phyloP scores from a whole-genome alignment of 2,329 filamentous ascomycete species.

The Exophiala alcalophila region DNA sequence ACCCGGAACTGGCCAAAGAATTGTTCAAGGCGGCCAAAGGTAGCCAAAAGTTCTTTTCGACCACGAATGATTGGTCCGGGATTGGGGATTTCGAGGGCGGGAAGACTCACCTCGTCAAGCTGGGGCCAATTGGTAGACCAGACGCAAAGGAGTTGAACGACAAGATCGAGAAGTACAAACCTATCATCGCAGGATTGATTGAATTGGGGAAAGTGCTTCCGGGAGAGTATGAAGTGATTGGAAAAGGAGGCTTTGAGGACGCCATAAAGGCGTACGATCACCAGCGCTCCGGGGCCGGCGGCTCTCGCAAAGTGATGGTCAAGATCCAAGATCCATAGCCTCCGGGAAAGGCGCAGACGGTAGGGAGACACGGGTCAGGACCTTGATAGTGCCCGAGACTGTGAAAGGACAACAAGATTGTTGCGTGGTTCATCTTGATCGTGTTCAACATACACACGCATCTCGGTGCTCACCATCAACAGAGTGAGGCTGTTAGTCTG shows the following conservation, averaged over 20 bases:
- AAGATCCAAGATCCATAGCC: slow-evolving; percentile 29
- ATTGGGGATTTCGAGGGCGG: slow-evolving; percentile 30
- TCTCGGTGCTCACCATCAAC: background rate
- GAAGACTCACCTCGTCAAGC: slow-evolving; percentile 25
- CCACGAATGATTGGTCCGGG: slow-evolving; percentile 29
- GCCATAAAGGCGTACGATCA: slow-evolving; percentile 29
- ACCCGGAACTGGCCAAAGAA: slow-evolving; percentile 30
- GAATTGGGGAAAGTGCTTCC: slow-evolving; percentile 25
- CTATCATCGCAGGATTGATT: slow-evolving; percentile 27
- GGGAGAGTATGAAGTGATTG: slow-evolving; percentile 29
- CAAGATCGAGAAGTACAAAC: slow-evolving; percentile 27
- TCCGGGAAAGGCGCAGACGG: too few relatives aligned
- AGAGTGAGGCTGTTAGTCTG: slow-evolving; percentile 3
- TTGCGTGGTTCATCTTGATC: too few relatives aligned
- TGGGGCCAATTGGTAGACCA: slow-evolving; percentile 26
- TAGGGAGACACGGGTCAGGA: too few relatives aligned
- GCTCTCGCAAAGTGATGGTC: slow-evolving; percentile 29
- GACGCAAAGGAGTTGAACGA: slow-evolving; percentile 27
- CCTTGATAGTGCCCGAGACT: too few relatives aligned
- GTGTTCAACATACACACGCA: too few relatives aligned
- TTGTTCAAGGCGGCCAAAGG: slow-evolving; percentile 28
- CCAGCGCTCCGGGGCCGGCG: slow-evolving; percentile 27
- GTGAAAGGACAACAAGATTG: too few relatives aligned
- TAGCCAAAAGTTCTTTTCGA: slow-evolving; percentile 31
- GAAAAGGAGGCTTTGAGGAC: slow-evolving; percentile 30